Base-by-base conservation (phyloP, 2,329 filamentous ascomycete genomes). In the Aureobasidium sp. region DNA sequence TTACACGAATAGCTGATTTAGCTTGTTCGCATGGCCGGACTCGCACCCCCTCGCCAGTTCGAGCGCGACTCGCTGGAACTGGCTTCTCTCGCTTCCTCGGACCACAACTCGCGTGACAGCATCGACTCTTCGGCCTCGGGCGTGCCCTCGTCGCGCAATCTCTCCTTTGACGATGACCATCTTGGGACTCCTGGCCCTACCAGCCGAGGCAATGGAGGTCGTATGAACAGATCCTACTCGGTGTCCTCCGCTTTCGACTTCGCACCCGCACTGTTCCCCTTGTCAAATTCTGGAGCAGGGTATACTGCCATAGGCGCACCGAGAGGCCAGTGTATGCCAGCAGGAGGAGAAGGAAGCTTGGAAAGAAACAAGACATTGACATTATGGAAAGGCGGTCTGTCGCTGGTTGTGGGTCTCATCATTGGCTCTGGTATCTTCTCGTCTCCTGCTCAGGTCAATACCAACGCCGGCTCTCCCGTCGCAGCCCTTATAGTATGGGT, bases 371-470 rank as follows among this genome's bases (percentile, higher is more conserved):
- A 99, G 79, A 96, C 90, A 14, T 77, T 99, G 74, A 97, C 94
- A 32, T 97, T 93, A 71, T 73, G 97, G 50, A 99, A 99, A 74
- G 94, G 94, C 0, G 94, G 94, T 0, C 76, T 99, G 62, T 95
- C 91, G 29, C 79, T 99, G 62, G 89, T 99, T 54, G 84, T 97
- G 53, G 93, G 94, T 1, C 77, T 99, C 65, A 95, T 97, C 67
- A 97, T 99, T 71, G 94, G 94, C 3, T 95, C 90, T 29, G 94
- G 93, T 14, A 97, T 99, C 70, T 99, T 97, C 76, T 95, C 91
- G 3, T 95, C 91, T 25, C 93, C 93, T 0, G 91, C 90, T 61
- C 90, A 96, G 72, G 93, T 99, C 68, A 96, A 94, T 75, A 83
- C 84, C 61, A 95, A 95, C 72, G 91, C 90, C 39, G 94, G 93